Base-by-base conservation (phyloP, 306 rosid species). In the Rosa multiflora region DNA sequence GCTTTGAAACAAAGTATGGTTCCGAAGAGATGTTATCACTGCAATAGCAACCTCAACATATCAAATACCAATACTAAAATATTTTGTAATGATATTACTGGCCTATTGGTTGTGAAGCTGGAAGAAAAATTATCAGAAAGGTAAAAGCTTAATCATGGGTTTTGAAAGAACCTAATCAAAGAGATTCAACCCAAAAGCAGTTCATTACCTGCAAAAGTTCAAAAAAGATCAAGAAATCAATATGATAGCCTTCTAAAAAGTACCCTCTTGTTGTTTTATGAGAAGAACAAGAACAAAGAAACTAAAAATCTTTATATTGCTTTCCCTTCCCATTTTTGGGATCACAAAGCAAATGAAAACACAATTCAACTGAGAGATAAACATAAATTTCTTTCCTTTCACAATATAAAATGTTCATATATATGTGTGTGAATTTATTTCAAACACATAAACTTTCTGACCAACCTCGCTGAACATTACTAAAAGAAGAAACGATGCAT, bases 401-500 rank as follows among this genome's bases (percentile, higher is more conserved):
- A 55, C 70, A 43, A 32, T 17, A 61, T 17, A 35, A 35, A 18
- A 40, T 17, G 74, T 46, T 43, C 58, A 77, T 48, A 35, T 26
- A 9, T 11, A 8, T 17, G 10, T 76, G 15, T 5, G 40, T 43
- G 18, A 29, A 72, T 32, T 10, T 21, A 63, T 55, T 29, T 80
- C 79, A 48, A 40, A 73, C 49, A 70, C n/a, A 75, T 52, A 73
- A 76, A 83, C 48, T 79, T 77, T 83, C 82, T 71, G 49, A 55
- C 76, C 70, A 80, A 84, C 82, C 84, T 81, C 88, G 67, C 81
- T 80, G 78, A 72, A 48, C 37, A 7, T 8, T 71, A 35, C 18
- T 11, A 43, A 42, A 70, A 32, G 70, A 51, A 56, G 66, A 81
- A 82, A 76, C n/a, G 59, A 61, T 35, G 76, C 72, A 88, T 63